phyloP scores from a whole-genome alignment of 164 flowering plant species.

The Litsea cubeba region DNA sequence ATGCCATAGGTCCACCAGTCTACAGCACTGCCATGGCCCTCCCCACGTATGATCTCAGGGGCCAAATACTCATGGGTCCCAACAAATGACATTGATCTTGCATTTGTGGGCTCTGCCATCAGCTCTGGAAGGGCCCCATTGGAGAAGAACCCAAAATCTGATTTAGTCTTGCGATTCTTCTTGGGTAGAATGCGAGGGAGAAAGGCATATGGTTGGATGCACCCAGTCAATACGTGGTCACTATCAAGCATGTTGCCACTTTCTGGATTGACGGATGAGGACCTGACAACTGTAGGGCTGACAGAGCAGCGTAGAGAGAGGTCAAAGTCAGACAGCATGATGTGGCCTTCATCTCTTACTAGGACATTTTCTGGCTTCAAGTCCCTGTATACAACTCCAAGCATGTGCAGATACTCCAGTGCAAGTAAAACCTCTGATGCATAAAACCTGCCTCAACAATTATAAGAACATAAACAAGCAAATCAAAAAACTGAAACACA shows the following conservation, averaged over 20 bases:
- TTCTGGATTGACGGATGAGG: slow-evolving; percentile 8
- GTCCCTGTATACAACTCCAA: slow-evolving; percentile 13
- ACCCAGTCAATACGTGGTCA: background rate
- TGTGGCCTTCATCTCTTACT: slow-evolving; percentile 19
- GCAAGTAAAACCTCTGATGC: slow-evolving; percentile 15
- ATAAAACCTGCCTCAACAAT: slow-evolving; percentile 10
- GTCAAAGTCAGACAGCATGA: slow-evolving; percentile 17
- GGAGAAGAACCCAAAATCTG: slow-evolving; percentile 6
- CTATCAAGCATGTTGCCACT: slow-evolving; percentile 2
- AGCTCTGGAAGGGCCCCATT: slow-evolving; percentile 4
- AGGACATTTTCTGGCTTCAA: slow-evolving; percentile 18
- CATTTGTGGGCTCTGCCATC: slow-evolving; percentile 13
- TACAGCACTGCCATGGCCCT: slow-evolving; percentile 17
- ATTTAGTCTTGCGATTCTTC: slow-evolving; percentile 8
- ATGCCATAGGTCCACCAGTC: slow-evolving; percentile 20
- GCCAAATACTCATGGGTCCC: slow-evolving; percentile 19
- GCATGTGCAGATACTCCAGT: slow-evolving; percentile 18
- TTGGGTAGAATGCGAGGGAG: slow-evolving; percentile 12
- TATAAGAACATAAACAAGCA: background rate
- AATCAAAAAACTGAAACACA: background rate
- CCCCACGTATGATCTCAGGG: slow-evolving; percentile 20
- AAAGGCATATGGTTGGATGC: slow-evolving; percentile 8
- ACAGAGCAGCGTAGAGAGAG: slow-evolving; percentile 17
- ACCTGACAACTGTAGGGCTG: slow-evolving; percentile 12
- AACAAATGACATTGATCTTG: slow-evolving; percentile 14